A percentile compares a stretch with the other conserved stretches of the same genome.
phyloP scores from a whole-genome alignment of 148 eudicot species.

The Chenopodium suecicum region DNA sequence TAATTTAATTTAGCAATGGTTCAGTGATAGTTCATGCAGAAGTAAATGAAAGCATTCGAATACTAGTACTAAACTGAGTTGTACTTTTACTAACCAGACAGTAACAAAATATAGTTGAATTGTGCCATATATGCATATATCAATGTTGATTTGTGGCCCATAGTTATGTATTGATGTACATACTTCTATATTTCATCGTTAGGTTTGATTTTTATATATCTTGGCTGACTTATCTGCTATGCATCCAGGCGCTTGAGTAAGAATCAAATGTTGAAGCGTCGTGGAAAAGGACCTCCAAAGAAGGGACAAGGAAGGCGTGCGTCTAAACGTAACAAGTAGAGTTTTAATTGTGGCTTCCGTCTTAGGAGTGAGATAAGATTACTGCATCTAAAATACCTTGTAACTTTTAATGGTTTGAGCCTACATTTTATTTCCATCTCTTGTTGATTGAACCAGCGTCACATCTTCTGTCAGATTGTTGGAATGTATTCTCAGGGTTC shows the following conservation, averaged over 20 bases:
- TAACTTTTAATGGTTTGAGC: neutral
- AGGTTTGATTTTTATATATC: neutral
- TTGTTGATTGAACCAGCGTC: neutral
- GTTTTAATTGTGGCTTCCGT: neutral
- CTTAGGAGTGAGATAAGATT: neutral
- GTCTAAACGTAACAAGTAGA: conserved; percentile 62
- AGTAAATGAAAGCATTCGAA: no score
- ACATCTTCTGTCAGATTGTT: neutral
- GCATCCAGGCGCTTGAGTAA: conserved; percentile 55
- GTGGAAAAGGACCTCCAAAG: conserved; percentile 88
- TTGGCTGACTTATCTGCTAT: neutral
- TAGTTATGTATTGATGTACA: neutral
- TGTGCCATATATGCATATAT: neutral
- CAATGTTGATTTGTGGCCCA: neutral
- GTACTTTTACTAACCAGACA: no score
- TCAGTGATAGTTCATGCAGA: no score
- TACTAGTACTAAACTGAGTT: no score
- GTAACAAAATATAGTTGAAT: neutral
- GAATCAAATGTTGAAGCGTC: conserved; percentile 87
- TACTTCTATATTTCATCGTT: neutral
- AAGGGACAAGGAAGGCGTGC: conserved; percentile 93
- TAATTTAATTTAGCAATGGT: no score
- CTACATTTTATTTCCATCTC: neutral
- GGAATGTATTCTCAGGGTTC: neutral
- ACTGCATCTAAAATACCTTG: neutral